Percentiles rank a stretch among this genome's conserved stretches.
These are phyloP conservation scores for Oryza nivara DNA, from an alignment of 176 grass and related monocot species.

Conservation along the genomic window DNA sequence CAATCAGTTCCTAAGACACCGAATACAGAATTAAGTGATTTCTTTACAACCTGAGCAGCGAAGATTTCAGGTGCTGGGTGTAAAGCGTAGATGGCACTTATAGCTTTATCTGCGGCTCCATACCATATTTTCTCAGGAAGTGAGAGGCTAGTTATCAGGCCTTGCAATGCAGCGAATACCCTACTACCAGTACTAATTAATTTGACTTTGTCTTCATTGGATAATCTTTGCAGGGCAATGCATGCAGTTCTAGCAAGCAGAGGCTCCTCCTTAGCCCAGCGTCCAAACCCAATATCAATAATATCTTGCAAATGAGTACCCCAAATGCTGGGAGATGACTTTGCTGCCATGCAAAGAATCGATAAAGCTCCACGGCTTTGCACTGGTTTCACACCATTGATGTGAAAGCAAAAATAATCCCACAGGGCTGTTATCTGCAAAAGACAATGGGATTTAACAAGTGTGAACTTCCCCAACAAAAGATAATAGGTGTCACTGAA, in stretches of 20 bases:
- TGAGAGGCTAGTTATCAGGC: constrained; percentile 66
- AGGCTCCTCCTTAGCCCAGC: constrained; percentile 93
- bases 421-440: constrained; percentile 79
- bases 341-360: constrained; percentile 96
- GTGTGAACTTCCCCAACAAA: constrained; percentile 10
- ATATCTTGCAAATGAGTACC: constrained; percentile 87
- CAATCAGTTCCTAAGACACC: constrained; percentile 38
- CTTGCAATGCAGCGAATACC: constrained; percentile 72
- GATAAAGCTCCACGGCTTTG: constrained; percentile 87
- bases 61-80: constrained; percentile 85
- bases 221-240: constrained; percentile 80
- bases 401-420: constrained; percentile 90
- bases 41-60: constrained; percentile 79
- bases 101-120: constrained; percentile 80
- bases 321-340: constrained; percentile 76
- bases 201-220: constrained; percentile 87
- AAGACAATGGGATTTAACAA: not conserved
- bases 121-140: constrained; percentile 95
- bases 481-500: constrained; percentile 16
- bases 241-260: constrained; percentile 93
- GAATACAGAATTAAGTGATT: constrained; percentile 69
- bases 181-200: constrained; percentile 57
- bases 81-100: constrained; percentile 71
- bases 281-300: constrained; percentile 94
- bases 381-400: constrained; percentile 62